Conservation (phyloP, 345 rosid genomes). For the Eucalyptus albens region DNA sequence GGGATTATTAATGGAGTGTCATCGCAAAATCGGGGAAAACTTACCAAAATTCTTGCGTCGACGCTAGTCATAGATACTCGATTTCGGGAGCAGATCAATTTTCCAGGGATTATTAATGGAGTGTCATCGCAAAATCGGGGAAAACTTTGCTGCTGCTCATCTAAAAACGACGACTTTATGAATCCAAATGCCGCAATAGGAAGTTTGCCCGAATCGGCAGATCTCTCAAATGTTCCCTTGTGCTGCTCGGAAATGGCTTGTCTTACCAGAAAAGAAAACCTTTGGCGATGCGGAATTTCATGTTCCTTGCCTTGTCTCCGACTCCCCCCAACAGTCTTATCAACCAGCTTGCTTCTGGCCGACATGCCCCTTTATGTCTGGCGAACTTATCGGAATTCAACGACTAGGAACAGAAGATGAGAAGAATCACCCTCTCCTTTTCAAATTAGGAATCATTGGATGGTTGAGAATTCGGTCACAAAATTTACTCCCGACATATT, state of each 20-base stretch:
- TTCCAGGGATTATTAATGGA: not conserved
- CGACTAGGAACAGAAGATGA: not conserved
- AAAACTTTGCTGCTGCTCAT: not conserved
- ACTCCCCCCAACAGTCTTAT: not conserved
- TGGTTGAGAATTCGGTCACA: not conserved
- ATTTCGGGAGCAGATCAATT: not conserved
- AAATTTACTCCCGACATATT: not conserved
- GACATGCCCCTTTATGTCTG: not conserved
- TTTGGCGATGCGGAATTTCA: not conserved
- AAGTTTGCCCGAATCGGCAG: not conserved
- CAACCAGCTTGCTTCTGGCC: not conserved
- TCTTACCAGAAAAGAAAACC: not conserved
- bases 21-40: too few species aligned
- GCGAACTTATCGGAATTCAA: not conserved
- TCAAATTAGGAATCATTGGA: not conserved
- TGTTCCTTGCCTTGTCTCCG: not conserved
- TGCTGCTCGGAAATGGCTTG: not conserved
- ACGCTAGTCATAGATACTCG: not conserved
- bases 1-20: too few species aligned
- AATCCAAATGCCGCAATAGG: not conserved
- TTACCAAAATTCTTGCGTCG: not conserved
- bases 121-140: not conserved
- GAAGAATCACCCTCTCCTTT: not conserved
- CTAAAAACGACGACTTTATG: too few species aligned
- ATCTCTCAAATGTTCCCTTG: not conserved